A percentile compares a stretch with the other conserved stretches of the same genome.
Conservation (phyloP, 1,284 basidiomycete species). For the Porogramme epimiltina region DNA sequence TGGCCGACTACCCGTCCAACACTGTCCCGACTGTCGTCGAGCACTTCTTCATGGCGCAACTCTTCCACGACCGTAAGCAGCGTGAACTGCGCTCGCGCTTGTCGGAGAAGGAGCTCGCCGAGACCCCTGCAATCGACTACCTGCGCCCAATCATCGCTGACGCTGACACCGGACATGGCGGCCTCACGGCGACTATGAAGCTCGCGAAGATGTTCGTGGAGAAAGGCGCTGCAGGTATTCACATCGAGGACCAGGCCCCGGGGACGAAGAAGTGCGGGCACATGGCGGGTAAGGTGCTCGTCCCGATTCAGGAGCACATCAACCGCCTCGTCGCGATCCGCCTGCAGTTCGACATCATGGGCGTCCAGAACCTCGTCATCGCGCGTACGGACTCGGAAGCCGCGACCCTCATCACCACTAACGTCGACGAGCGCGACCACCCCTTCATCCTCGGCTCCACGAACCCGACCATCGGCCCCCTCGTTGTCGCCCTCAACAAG, state of each 20-base stretch:
- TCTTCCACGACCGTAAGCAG: conserved; percentile 89
- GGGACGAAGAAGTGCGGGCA: conserved; percentile 74
- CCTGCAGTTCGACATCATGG: conserved; percentile 82
- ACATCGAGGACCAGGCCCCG: conserved; percentile 81
- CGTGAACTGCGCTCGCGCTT: conserved; percentile 74
- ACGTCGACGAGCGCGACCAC: conserved; percentile 97
- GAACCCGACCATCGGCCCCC: conserved; percentile 65
- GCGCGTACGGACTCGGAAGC: conserved; percentile 85
- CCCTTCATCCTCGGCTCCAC: conserved; percentile 94
- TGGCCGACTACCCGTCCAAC: conserved; percentile 94
- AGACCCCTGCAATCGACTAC: conserved; percentile 65
- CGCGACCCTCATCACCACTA: conserved; percentile 94
- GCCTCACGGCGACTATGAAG: conserved; percentile 67
- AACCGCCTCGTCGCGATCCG: conserved; percentile 79
- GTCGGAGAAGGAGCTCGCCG: conserved; percentile 73
- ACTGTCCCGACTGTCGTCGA: conserved; percentile 94
- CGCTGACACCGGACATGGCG: conserved; percentile 69
- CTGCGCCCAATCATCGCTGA: conserved; percentile 70
- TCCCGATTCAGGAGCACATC: conserved; percentile 71
- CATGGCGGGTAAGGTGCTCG: conserved; percentile 76
- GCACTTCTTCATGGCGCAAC: conserved; percentile 85
- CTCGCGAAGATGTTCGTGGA: conserved; percentile 82
- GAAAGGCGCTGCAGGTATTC: conserved; percentile 72
- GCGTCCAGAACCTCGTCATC: conserved; percentile 75
- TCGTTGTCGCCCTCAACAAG: conserved; percentile 82